Conservation (phyloP, 106 monocot genomes). For the Hemerocallis citrina region DNA sequence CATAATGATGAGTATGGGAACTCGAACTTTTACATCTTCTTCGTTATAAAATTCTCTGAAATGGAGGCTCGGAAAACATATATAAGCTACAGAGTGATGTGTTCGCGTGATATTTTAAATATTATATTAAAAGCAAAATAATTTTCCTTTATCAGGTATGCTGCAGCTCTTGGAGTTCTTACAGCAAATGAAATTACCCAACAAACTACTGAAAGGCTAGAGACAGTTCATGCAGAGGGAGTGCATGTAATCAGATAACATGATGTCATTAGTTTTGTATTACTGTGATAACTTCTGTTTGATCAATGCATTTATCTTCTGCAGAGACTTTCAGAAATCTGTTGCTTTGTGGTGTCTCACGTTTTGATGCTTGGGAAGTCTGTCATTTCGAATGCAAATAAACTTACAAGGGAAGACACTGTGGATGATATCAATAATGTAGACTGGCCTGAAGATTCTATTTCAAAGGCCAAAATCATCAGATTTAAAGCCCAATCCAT, state of each 20-base stretch:
- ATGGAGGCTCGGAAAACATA: neutral
- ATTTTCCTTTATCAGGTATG: slow-evolving; percentile 46
- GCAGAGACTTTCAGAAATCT: slow-evolving; percentile 90
- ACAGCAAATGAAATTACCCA: slow-evolving; percentile 53
- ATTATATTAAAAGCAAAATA: neutral
- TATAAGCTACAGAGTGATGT: neutral
- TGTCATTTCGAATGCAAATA: slow-evolving; percentile 57
- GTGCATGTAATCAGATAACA: slow-evolving; percentile 58
- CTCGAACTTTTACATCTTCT: neutral
- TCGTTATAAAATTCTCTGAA: neutral
- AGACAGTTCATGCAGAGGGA: slow-evolving; percentile 75
- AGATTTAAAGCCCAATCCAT: slow-evolving; percentile 70
- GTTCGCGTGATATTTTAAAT: neutral
- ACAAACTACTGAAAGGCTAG: slow-evolving; percentile 68
- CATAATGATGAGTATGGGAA: neutral
- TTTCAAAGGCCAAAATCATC: slow-evolving; percentile 76
- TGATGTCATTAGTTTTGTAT: neutral
- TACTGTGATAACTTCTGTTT: neutral
- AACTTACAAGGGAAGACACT: slow-evolving; percentile 28
- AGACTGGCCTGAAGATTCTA: slow-evolving; percentile 87
- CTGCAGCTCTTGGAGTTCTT: slow-evolving; percentile 67
- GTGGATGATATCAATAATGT: slow-evolving; percentile 34
- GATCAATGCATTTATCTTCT: slow-evolving; percentile 8
- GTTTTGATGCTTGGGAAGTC: slow-evolving; percentile 77
- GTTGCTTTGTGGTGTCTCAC: slow-evolving; percentile 78